phyloP scores from a whole-genome alignment of 1,284 basidiomycete genomes.

The Inonotus hispidus region DNA sequence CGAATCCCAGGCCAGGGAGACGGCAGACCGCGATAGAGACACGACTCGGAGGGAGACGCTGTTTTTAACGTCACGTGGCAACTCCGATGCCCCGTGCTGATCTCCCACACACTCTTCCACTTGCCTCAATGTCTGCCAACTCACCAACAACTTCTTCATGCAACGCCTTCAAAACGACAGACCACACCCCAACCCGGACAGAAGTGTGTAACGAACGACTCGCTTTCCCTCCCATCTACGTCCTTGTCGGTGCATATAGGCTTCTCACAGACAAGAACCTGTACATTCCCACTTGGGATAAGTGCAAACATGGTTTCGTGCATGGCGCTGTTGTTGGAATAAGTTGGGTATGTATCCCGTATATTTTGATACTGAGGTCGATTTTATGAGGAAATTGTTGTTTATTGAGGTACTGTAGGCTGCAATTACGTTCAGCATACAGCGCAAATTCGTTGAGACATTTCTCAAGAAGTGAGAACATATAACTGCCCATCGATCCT shows the following conservation, averaged over 20 bases:
- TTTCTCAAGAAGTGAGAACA: slow-evolving; percentile 56
- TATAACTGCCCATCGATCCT: neutral
- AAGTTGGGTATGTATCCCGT: slow-evolving; percentile 54
- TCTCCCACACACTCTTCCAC: too few relatives aligned
- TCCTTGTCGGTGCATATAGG: slow-evolving; percentile 68
- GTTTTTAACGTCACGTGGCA: too few relatives aligned
- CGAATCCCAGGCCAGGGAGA: too few relatives aligned
- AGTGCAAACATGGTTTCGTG: slow-evolving; percentile 61
- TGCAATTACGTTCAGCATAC: slow-evolving; percentile 56
- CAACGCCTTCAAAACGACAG: too few relatives aligned
- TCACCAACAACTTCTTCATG: too few relatives aligned
- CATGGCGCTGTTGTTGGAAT: slow-evolving; percentile 58
- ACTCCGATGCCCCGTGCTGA: too few relatives aligned
- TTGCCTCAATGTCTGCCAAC: too few relatives aligned
- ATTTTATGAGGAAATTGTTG: too few relatives aligned
- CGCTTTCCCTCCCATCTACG: slow-evolving; percentile 68
- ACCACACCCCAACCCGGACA: too few relatives aligned
- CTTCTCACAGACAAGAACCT: slow-evolving; percentile 60
- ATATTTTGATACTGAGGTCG: too few relatives aligned
- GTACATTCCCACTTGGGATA: slow-evolving; percentile 68
- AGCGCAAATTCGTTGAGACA: slow-evolving; percentile 53
- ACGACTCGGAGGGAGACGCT: too few relatives aligned
- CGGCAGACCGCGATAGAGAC: too few relatives aligned
- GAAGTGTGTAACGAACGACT: slow-evolving; percentile 36
- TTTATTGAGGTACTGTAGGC: slow-evolving; percentile 37